Evolutionary conservation across 2,329 filamentous ascomycete genomes (phyloP).

Genomic region (Emericellopsis cladophorae): DNA sequence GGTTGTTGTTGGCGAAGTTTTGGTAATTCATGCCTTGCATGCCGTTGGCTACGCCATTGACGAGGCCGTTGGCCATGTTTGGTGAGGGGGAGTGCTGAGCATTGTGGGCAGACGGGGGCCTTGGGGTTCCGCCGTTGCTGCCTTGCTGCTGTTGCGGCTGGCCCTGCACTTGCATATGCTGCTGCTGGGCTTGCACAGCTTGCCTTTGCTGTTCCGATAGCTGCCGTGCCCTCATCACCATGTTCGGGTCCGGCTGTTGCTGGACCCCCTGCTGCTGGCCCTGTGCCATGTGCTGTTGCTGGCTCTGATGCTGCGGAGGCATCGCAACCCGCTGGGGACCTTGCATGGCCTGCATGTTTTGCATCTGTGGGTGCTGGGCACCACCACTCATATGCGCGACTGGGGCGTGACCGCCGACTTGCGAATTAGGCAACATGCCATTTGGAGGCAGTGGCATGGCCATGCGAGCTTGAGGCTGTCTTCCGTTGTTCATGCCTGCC

Average conservation of each 20-base stretch:
- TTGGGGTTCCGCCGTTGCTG: conserved; percentile 18
- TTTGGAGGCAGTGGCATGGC: conserved; percentile 40
- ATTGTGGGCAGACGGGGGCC: conserved; percentile 23
- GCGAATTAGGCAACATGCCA: conserved; percentile 22
- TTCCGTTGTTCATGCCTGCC: conserved; percentile 5
- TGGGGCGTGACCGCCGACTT: conserved; percentile 12
- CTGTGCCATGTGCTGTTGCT: conserved; percentile 54
- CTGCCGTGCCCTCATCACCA: conserved; percentile 51
- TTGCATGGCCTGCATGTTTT: conserved; percentile 35
- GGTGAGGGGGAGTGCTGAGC: conserved; percentile 20
- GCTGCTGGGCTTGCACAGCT: conserved; percentile 25
- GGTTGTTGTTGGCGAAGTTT: conserved; percentile 37
- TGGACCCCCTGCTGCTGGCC: conserved; percentile 23
- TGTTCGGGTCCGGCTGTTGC: conserved; percentile 33
- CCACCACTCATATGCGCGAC: conserved; percentile 38
- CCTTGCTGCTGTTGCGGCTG: conserved; percentile 21
- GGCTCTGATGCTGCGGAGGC: conserved; percentile 44
- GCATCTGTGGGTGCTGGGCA: conserved; percentile 58
- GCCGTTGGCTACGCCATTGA: conserved; percentile 1
- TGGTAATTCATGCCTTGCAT: conserved; percentile 28
- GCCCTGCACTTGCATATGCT: conserved; percentile 23
- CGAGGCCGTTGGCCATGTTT: conserved; percentile 16
- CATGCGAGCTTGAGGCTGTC: conserved; percentile 36
- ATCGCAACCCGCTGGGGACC: conserved; percentile 18
- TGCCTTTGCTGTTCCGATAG: conserved; percentile 53